phyloP scores from a whole-genome alignment of 306 rosid species.

The Prunus kanzakura region DNA sequence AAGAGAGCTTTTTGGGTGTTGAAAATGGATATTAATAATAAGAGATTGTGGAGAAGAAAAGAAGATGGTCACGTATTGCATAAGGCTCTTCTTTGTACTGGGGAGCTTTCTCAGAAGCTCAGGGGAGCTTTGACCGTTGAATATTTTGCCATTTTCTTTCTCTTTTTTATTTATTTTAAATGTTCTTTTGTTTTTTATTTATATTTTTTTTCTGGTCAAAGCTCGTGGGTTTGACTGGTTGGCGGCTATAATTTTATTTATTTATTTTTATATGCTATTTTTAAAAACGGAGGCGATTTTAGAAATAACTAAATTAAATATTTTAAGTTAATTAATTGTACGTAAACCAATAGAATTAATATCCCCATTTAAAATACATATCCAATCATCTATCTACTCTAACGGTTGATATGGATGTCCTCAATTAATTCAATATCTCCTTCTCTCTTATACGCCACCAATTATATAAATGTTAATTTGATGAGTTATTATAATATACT shows the following conservation, averaged over 20 bases:
- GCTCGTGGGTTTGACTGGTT: slow-evolving; percentile 64
- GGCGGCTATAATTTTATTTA: slow-evolving; percentile 45
- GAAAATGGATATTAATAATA: not conserved
- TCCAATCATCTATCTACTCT: not conserved
- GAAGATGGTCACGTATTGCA: slow-evolving; percentile 46
- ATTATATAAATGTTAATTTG: not conserved
- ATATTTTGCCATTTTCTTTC: not conserved
- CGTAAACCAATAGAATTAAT: not conserved
- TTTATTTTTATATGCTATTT: too few species aligned
- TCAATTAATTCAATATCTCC: not conserved
- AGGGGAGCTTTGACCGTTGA: slow-evolving; percentile 52
- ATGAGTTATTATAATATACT: not conserved
- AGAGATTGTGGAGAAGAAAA: not conserved
- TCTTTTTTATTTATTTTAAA: too few species aligned
- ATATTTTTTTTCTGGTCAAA: slow-evolving; percentile 41
- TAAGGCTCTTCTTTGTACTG: slow-evolving; percentile 19
- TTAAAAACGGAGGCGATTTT: not conserved
- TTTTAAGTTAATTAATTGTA: not conserved
- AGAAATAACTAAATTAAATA: not conserved
- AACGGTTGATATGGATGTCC: slow-evolving; percentile 2
- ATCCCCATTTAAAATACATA: not conserved
- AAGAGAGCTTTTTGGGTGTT: not conserved
- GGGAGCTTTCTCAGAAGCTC: slow-evolving; percentile 51
- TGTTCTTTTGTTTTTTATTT: not conserved
- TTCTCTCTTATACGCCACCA: not conserved